phyloP scores from a whole-genome alignment of 768 basidiomycete genomes.

The Trametes sanguinea region DNA sequence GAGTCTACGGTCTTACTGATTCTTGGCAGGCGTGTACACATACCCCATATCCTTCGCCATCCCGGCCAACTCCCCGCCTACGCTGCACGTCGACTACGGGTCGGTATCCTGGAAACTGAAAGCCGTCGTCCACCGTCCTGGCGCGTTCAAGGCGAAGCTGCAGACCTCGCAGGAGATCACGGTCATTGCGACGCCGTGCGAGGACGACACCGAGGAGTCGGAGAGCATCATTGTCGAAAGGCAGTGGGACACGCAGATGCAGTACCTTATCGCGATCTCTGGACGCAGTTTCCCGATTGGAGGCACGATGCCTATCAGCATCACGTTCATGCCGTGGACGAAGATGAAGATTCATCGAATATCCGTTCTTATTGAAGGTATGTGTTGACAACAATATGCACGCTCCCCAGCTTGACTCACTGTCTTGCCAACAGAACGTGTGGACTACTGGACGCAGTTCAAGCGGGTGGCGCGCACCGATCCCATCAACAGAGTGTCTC shows the following conservation, averaged over 20 bases:
- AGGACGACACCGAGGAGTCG: constrained; percentile 83
- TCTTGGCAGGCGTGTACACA: constrained; percentile 73
- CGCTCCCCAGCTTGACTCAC: not conserved
- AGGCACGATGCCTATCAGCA: constrained; percentile 72
- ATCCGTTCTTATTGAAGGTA: constrained; percentile 79
- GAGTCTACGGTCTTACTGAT: too few relatives aligned
- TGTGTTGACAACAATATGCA: not conserved
- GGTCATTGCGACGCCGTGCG: constrained; percentile 73
- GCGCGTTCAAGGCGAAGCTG: constrained; percentile 75
- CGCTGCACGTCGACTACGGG: constrained; percentile 73
- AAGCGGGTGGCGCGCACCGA: constrained; percentile 72
- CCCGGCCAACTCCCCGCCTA: constrained; percentile 77
- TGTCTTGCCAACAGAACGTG: constrained; percentile 58
- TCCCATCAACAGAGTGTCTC: constrained; percentile 55
- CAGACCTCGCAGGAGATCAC: constrained; percentile 69
- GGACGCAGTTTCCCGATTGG: constrained; percentile 83
- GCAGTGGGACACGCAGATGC: constrained; percentile 88
- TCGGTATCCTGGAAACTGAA: constrained; percentile 77
- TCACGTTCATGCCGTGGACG: constrained; percentile 80
- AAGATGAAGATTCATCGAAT: constrained; percentile 83
- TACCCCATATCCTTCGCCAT: constrained; percentile 93
- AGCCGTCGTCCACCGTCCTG: constrained; percentile 82
- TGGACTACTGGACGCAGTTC: constrained; percentile 76
- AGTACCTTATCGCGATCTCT: constrained; percentile 75
- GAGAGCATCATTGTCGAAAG: constrained; percentile 82